phyloP scores from a whole-genome alignment of 2,329 filamentous ascomycete species.

The Xylariaceae sp. region DNA sequence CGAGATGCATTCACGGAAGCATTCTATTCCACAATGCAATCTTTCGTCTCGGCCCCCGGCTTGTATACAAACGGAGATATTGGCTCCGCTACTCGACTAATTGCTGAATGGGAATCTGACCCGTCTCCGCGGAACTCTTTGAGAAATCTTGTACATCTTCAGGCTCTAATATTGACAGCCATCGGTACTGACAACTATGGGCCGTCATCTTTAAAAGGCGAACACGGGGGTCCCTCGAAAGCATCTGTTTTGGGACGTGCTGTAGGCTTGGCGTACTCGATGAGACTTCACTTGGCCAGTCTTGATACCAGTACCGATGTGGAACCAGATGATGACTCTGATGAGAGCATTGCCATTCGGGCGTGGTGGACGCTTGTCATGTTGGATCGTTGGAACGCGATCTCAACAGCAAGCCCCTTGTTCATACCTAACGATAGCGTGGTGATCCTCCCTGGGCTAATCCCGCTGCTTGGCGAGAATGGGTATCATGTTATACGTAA shows the following conservation, averaged over 20 bases:
- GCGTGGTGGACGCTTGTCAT: conserved; percentile 76
- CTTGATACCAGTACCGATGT: conserved; percentile 48
- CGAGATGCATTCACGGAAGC: conserved; percentile 70
- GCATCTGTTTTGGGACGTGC: conserved; percentile 67
- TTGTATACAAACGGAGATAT: conserved; percentile 50
- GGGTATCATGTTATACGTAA: conserved; percentile 70
- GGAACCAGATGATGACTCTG: conserved; percentile 55
- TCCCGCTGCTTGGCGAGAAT: conserved; percentile 64
- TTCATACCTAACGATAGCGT: conserved; percentile 68
- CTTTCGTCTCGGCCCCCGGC: conserved; percentile 49
- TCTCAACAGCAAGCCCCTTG: conserved; percentile 67
- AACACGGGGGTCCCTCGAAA: conserved; percentile 54
- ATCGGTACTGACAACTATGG: conserved; percentile 68
- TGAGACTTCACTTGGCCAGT: conserved; percentile 62
- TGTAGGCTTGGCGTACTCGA: conserved; percentile 67
- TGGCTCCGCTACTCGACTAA: conserved; percentile 52
- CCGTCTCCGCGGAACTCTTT: conserved; percentile 46
- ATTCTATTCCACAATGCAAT: conserved; percentile 63
- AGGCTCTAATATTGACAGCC: conserved; percentile 69
- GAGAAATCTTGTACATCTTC: conserved; percentile 64
- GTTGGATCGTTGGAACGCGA: conserved; percentile 75
- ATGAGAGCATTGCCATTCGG: conserved; percentile 66
- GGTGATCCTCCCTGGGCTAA: conserved; percentile 64
- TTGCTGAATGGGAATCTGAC: conserved; percentile 59
- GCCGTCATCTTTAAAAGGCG: conserved; percentile 46